Percentiles rank a stretch among this genome's conserved stretches.
These are phyloP conservation scores for Eremochloa ophiuroides DNA, from an alignment of 176 grass and related monocot genomes.

Conservation along the genomic window DNA sequence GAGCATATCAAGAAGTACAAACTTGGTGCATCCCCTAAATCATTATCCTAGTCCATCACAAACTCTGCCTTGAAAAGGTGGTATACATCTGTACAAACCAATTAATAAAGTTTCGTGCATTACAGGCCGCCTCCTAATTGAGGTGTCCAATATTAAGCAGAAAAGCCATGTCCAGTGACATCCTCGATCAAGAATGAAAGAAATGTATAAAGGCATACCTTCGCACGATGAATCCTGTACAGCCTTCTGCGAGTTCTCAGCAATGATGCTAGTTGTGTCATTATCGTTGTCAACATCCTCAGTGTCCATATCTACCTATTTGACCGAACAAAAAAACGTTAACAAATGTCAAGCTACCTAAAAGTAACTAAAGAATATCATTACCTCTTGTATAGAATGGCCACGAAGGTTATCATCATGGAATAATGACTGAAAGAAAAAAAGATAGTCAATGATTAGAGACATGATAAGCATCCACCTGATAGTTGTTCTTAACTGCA, in stretches of 20 bases:
- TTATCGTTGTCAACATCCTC: constrained; percentile 54
- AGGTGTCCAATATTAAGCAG: constrained; percentile 7
- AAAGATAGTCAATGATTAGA: constrained; percentile 23
- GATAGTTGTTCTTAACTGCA: constrained; percentile 3
- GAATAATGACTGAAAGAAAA: constrained; percentile 76
- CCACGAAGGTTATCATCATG: constrained; percentile 70
- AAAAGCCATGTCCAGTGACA: not conserved
- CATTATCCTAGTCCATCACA: not conserved
- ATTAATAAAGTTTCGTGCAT: not conserved
- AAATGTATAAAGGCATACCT: constrained; percentile 27
- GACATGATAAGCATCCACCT: constrained; percentile 10
- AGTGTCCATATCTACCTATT: constrained; percentile 96
- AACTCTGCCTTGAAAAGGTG: not conserved
- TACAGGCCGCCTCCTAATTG: constrained; percentile 2
- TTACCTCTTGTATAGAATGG: constrained; percentile 95
- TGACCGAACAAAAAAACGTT: constrained; percentile 12
- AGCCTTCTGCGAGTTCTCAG: constrained; percentile 31
- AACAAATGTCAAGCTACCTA: not conserved
- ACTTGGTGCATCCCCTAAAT: not conserved
- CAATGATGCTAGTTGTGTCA: constrained; percentile 28
- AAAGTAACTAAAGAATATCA: constrained; percentile 12
- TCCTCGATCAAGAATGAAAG: not conserved
- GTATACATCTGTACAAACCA: not conserved
- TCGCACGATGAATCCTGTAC: constrained; percentile 27
- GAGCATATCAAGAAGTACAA: not conserved